Percentiles rank a stretch among this genome's conserved stretches.
phyloP scores from a whole-genome alignment of 352 stramenopile genomes.

The Halophytophthora polymorphica region DNA sequence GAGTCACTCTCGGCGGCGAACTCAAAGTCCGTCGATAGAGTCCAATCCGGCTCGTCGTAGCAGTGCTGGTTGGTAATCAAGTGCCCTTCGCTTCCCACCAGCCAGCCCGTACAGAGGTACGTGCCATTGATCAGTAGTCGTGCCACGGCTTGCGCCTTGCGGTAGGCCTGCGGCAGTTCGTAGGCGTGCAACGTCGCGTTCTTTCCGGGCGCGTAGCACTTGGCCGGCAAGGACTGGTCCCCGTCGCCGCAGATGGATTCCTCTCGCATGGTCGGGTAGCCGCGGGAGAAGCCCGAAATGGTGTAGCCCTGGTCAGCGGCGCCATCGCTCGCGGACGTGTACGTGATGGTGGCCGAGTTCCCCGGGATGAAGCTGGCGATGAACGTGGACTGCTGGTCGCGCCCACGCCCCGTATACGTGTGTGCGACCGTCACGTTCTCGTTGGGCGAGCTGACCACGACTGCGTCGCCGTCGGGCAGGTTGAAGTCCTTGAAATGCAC shows the following conservation, averaged over 20 bases:
- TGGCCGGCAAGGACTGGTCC: constrained; percentile 49
- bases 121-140: constrained; percentile 57
- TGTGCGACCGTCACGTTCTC: constrained; percentile 16
- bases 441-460: constrained; percentile 43
- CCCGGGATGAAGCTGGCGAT: constrained; percentile 42
- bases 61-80: constrained; percentile 78
- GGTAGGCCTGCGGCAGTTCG: constrained; percentile 38
- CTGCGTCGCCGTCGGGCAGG: constrained; percentile 43
- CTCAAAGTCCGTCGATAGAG: constrained; percentile 46
- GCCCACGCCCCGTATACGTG: constrained; percentile 37
- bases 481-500: constrained; percentile 54
- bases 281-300: constrained; percentile 43
- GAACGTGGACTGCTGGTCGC: constrained; percentile 35
- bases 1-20: constrained; percentile 49
- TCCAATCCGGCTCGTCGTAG: constrained; percentile 31
- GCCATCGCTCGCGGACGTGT: constrained; percentile 22
- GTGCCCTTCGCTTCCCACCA: constrained; percentile 54
- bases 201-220: constrained; percentile 36
- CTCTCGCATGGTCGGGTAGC: constrained; percentile 25
- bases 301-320: constrained; percentile 23
- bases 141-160: constrained; percentile 37
- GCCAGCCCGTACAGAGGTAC: constrained; percentile 59
- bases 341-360: constrained; percentile 40
- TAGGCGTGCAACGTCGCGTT: constrained; percentile 20
- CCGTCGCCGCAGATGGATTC: constrained; percentile 49